Base-by-base conservation (phyloP, 2,329 filamentous ascomycete genomes). In the Aquanectria penicillioides region DNA sequence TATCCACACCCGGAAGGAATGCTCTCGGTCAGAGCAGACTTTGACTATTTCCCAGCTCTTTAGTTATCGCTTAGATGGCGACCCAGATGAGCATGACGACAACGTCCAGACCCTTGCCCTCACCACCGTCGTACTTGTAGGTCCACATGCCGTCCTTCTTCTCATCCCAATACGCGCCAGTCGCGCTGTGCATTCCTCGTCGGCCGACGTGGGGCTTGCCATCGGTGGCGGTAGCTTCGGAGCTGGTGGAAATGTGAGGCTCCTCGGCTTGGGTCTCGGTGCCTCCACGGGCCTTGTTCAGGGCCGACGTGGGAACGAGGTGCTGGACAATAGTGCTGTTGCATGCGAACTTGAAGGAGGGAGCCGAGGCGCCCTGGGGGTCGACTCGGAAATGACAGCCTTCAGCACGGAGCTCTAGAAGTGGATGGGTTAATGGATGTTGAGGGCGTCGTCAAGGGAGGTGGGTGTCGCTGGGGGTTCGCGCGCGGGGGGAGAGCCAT, bases 291-390 rank as follows among this genome's bases (percentile, higher is more conserved):
- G 86, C 74, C 77, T 86, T 87, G 78, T 86, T 89, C 47, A 88
- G 80, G 54, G 86, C 80, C 25, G 86, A 85, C 11, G 86, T 89
- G 52, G 89, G 86, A 17, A 90, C 86, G 28, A 94, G 83, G 81
- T 98, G 94, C 82, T 99, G 94, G 69, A 98, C 96, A 74, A 98
- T 97, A 66, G 94, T 98, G 82, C 92, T 96, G 84, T 97, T 98
- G 80, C 97, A 93, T 69, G 93, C 92, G 80, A 94, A 98, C 79
- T 98, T 98, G 86, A 89, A 97, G 13, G 81, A 77, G 5, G 91
- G 89, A 22, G 86, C 80, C 23, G 82, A 78, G 60, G 82, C 80
- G 61, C 83, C 78, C 43, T 83, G 75, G 15, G 83, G 15, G 85
- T 87, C 47, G 89, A 88, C 74, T 94, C 91, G 66, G 89, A 88